Conservation (phyloP, 2,329 filamentous ascomycete species). For the Grosmannia huntii region DNA sequence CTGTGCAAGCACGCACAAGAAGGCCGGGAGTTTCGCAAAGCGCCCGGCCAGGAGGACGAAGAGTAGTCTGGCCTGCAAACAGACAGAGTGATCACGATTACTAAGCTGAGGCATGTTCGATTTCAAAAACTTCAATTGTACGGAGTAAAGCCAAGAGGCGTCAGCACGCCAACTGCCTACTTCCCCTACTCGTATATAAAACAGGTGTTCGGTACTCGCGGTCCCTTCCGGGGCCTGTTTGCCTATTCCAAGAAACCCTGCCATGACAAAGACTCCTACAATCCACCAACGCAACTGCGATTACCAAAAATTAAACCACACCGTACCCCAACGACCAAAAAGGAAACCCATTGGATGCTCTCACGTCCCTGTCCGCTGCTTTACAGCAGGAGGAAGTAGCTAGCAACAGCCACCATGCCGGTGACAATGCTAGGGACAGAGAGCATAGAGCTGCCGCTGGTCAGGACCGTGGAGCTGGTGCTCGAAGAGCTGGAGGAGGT, state of each 20-base stretch:
- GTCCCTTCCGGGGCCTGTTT: not conserved
- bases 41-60: conserved; percentile 27
- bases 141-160: not conserved
- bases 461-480: conserved; percentile 13
- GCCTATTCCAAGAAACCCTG: not conserved
- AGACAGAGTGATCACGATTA: too few relatives aligned
- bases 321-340: not conserved
- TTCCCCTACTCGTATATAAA: not conserved
- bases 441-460: conserved; percentile 17
- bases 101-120: not conserved
- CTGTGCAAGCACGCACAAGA: conserved; percentile 62
- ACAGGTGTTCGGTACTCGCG: not conserved
- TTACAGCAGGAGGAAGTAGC: conserved; percentile 29
- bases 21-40: conserved; percentile 37
- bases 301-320: not conserved
- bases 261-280: too few relatives aligned
- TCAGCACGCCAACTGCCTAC: not conserved
- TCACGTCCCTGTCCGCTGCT: not conserved
- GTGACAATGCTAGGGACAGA: conserved; percentile 28
- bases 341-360: not conserved
- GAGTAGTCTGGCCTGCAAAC: not conserved
- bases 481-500: conserved; percentile 8
- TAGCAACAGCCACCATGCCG: conserved; percentile 28
- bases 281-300: not conserved
- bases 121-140: not conserved